Evolutionary conservation across 208 protist species (phyloP), one percentile per base, ranked within the genome.

Genomic region (Wallacemonas sp.): DNA sequence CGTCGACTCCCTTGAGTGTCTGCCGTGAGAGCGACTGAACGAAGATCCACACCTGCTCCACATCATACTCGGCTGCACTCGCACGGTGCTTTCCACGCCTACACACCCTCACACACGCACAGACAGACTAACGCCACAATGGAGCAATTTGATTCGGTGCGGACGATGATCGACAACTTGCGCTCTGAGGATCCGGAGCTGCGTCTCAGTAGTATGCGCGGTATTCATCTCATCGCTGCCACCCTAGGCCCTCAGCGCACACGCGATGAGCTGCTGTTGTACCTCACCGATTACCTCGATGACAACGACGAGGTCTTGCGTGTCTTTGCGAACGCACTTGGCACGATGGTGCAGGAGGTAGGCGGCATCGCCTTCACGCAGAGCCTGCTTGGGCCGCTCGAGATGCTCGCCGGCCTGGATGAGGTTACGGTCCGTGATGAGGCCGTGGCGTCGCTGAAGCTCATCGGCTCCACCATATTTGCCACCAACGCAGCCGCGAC

Each of bases 221-320:
- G 97, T 24, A 90, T 99, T n/a, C 84, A 92, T 66, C 91, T 98
- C 56, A 99, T 99, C 82, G 92, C 97, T 1, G 79, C 93, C 26
- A 98, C 98, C 2, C 89, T 99, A 19, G 98, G 98, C 19, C 85
- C 92, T 5, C 90, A 99, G 66, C 81, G 97, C 28, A 99, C 98
- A 0, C 81, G 98, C 31, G 77, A 93, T 21, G 98, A 99, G 76
- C 85, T 99, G 15, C 81, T 99, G 6, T 95, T 98, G 24, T 99
- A 98, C 72, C 83, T 99, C 14, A 97, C 95, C 33, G 97, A 98
- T 97, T 93, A 93, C 55, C 87, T 98, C 27, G 98, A 99, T 62
- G 98, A 99, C 77, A 98, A 99, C 78, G 98, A 99, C 70, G 98
- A 99, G 74, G 97, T 99, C 19, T 79, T 99, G 31, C 86, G 98